Evolutionary conservation across 495 filamentous ascomycete species (phyloP).

Genomic region (Aspergillus steynii): DNA sequence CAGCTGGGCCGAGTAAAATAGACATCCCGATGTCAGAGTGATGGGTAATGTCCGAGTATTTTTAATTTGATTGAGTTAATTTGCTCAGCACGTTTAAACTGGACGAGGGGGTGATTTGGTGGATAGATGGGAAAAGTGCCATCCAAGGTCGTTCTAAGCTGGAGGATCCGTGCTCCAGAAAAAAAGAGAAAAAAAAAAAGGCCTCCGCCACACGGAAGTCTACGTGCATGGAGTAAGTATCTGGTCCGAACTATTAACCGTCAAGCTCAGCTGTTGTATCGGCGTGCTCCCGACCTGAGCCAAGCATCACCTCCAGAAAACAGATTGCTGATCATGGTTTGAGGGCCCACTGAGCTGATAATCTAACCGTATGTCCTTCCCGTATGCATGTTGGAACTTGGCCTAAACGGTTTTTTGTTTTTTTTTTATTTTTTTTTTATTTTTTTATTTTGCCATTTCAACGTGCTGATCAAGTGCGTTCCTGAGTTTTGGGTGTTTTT

Average conservation of each 20-base stretch:
- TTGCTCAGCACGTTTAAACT: too few species aligned
- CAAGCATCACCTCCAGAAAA: conserved; percentile 5
- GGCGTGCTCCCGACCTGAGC: conserved; percentile 5
- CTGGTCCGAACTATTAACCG: background rate
- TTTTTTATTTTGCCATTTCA: background rate
- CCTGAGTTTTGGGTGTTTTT: background rate
- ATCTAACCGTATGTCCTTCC: conserved; percentile 4
- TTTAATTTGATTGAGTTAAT: background rate
- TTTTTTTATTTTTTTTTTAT: background rate
- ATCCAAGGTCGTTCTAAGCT: too few species aligned
- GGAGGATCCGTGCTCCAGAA: too few species aligned
- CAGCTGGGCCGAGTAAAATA: background rate
- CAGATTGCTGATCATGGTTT: conserved; percentile 10
- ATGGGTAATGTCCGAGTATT: background rate
- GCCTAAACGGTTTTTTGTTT: background rate
- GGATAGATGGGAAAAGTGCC: too few species aligned
- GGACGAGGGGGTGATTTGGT: too few species aligned
- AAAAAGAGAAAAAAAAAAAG: too few species aligned
- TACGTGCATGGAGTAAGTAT: background rate
- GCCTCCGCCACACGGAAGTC: background rate
- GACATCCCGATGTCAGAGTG: background rate
- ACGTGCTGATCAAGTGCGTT: background rate
- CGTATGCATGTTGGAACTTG: background rate
- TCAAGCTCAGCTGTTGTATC: background rate
- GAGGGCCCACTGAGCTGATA: background rate